Evolutionary conservation across 1,284 basidiomycete genomes (phyloP).

Genomic region (Puccinia hordei): DNA sequence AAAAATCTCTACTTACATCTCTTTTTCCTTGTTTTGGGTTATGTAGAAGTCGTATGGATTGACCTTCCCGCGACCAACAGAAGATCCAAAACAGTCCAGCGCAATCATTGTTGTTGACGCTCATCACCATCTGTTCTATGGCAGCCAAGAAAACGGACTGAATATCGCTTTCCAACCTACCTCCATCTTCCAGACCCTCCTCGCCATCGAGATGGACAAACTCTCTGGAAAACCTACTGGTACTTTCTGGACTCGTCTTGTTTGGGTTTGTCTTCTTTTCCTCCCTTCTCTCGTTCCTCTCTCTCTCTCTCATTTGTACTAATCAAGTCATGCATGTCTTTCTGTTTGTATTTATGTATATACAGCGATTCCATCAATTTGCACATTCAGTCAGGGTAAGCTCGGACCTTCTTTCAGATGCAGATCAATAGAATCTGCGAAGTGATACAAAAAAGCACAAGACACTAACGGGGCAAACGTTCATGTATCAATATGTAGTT

Average conservation of each 20-base stretch:
- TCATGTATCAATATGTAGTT: not conserved
- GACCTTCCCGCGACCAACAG: not conserved
- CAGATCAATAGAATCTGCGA: no score
- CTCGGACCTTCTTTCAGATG: no score
- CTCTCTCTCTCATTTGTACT: not conserved
- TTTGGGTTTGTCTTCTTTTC: constrained; percentile 17
- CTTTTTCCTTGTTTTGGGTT: no score
- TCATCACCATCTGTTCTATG: constrained; percentile 28
- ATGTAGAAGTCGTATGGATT: constrained; percentile 2
- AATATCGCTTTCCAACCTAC: constrained; percentile 13
- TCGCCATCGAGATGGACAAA: constrained; percentile 44
- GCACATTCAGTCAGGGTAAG: not conserved
- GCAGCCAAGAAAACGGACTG: constrained; percentile 28
- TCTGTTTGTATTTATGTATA: no score
- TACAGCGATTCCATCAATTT: not conserved
- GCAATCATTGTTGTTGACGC: constrained; percentile 31
- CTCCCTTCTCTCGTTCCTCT: not conserved
- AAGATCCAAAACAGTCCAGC: constrained; percentile 5
- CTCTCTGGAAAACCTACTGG: not conserved
- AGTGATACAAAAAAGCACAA: not conserved
- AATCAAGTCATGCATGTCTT: no score
- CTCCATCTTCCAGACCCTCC: constrained; percentile 44
- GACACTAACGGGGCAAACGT: not conserved
- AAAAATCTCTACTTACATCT: no score
- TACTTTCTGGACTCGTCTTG: not conserved